Base-by-base conservation (phyloP, 345 rosid genomes). In the Cardamine resedifolia region DNA sequence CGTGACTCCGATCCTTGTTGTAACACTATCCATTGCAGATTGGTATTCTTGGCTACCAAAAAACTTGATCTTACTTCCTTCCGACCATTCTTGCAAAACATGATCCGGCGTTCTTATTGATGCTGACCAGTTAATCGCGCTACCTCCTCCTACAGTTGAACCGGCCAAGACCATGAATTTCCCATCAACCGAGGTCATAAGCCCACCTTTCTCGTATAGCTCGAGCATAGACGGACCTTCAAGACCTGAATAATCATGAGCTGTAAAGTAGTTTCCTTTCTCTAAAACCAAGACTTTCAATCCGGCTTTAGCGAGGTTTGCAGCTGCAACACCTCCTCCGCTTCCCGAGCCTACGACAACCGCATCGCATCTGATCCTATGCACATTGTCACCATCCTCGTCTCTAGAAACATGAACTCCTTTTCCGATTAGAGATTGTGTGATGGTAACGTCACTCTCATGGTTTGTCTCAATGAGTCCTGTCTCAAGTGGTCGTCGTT, bases 301-400 rank as follows among this genome's bases (percentile, higher is more conserved):
- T 21, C 86, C 90, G 0, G 83, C 76, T 14, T 57, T 81, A 45
- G 90, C 87, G 0, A 86, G 82, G 16, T 67, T 74, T n/a, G 83
- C 83, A 64, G 87, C 87, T 41, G 86, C 86, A 6, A 84, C 87
- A n/a, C 87, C 90, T 67, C 87, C 87, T 55, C 90, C 87, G 4
- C 86, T 79, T 16, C 90, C 86, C 0, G 90, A 86, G 5, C 87
- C 90, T 45, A 86, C 69, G 3, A 86, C 69, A 18, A 86, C 85
- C 1, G 45, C 90, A 71, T 86, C 88, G 24, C 90, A 86, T 77
- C 78, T 76, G 75, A 86, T 82, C 72, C 79, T 78, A 7, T 66
- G 68, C 63, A 71, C 49, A 20, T 51, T 10, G 21, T 53, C 41
- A 21, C 36, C 65, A 23, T 72, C 64, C n/a, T n/a, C n/a, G 3